Base-by-base conservation (phyloP, 2,329 filamentous ascomycete genomes). In the Colletotrichum spinosum region DNA sequence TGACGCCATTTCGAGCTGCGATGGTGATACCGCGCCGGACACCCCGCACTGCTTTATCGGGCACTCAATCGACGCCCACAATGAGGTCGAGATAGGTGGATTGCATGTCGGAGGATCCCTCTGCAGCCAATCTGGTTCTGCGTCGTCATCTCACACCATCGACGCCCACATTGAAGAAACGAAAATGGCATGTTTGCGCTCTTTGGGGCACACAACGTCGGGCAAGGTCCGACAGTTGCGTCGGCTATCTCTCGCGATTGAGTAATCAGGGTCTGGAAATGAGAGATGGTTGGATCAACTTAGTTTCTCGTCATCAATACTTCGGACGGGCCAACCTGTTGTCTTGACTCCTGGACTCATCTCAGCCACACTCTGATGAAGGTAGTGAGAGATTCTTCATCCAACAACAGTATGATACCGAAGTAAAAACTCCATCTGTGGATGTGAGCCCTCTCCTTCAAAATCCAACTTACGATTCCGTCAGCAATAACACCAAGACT, bases 11-110 rank as follows among this genome's bases (percentile, higher is more conserved):
- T 65, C 46, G 35, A 50, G 35, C 52, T 56, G 45, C 11, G 52
- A 65, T 65, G 62, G 62, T 62, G 62, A 65, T 65, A 65, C 52
- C 15, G 35, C 25, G 11, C 45, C 41, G 37, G 52, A 56, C 52
- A 57, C 41, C 62, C 62, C 58, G 58, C 52, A 65, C 48, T 53
- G 53, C 46, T 25, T 13, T 17, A 34, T 55, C 38, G 9, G 42
- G 13, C 2, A 39, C 15, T 11, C 44, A 33, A 35, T 15, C 17
- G 13, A 35, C 8, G 45, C n/a, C 62, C n/a, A 37, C 34, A 45
- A 46, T 37, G 45, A 58, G n/a, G n/a, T 41, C 10, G 12, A 39
- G 35, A 52, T 62, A 52, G 50, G 17, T 35, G 35, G 25, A 41
- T 56, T 53, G 52, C 52, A 62, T 45, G 25, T 8, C 49, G n/a